Base-by-base conservation (phyloP, 192 early-diverging fungal genomes). In the Entophlyctis luteolus region DNA sequence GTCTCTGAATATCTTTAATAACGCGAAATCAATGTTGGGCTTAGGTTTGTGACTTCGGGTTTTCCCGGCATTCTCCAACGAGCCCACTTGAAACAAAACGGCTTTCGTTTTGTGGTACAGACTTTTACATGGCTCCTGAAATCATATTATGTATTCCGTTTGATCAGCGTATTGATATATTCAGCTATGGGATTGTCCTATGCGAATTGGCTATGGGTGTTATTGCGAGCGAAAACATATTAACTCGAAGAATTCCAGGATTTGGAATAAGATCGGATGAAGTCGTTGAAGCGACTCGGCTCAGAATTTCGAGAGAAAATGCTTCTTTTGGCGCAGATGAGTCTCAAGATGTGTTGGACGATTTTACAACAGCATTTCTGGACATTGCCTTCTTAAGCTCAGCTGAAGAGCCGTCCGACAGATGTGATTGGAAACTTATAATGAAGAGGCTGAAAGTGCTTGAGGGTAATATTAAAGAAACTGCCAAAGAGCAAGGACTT, bases 1-100 rank as follows among this genome's bases (percentile, higher is more conserved):
- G 72, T 91, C 90, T 47, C 75, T 93, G 46, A 92, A 91, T 74
- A n/a, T n/a, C n/a, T n/a, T n/a, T n/a, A n/a, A n/a, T n/a, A n/a
- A n/a, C n/a, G n/a, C n/a, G n/a, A n/a, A 94, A 93, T 80, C 90
- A 62, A 25, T 55, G 22, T 28, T 53, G 22, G 16, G 12, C 2
- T 25, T 6, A 70, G 71, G 65, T 79, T 2, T 80, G 78, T 53
- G 78, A 80, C 59, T 80, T 80, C 60, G 78, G 78, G 5, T 62
- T 79, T 39, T 72, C 71, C 4, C 71, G 63, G 6, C 71, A 54
- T 14, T 36, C 25, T 36, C 72, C 72, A 3, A 74, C 28, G 22
- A 79, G 55, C 16, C 29, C 55, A 6, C 71, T 66, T 49, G 77
- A 79, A 52, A 52, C 36, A 14, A 31, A 54, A 4, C 32, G 74